Base-by-base conservation (phyloP, 495 filamentous ascomycete genomes). In the Clavariopsis aquatica region DNA sequence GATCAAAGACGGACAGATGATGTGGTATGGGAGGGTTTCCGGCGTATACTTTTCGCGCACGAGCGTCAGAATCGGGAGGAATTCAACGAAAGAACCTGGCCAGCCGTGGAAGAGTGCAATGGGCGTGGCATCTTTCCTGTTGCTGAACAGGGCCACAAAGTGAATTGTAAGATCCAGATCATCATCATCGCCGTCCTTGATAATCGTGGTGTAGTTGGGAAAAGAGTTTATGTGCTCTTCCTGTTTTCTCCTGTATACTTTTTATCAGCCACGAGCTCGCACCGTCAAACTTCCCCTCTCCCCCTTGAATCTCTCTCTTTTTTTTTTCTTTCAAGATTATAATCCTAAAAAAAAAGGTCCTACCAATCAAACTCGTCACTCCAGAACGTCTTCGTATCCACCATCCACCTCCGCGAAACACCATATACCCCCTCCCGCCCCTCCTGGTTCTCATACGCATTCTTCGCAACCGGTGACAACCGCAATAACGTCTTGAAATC, bases 1-100 rank as follows among this genome's bases (percentile, higher is more conserved):
- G 0, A 87, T 85, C 6, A 89, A 72, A 0, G 81, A 85, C 0
- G 88, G 88, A 0, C 87, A 81, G 56, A 90, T 81, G 60, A 91
- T 64, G 61, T 90, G 85, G 70, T 85, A 91, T 0, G 87, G 86
- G 5, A 88, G 75, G 5, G 77, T 81, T 20, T 78, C 71, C 0
- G 84, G 81, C 0, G 78, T 80, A 71, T 84, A 87, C 64, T 83
- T 80, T 0, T 76, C 62, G 31, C 71, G 69, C 10, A 89, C 73
- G 7, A 82, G 61, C 7, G 73, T 60, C 22, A 83, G 67, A 1
- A 81, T 67, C 0, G 76, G 78, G 15, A 84, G 75, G 65, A 76
- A 88, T 56, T 89, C 86, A 12, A 84, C 20, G 43, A 72, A 64
- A 36, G 47, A 57, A 13, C 62, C 84, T 36, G 85, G 85, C 85